phyloP scores from a whole-genome alignment of 1,284 basidiomycete genomes.

The Puccinia horiana region DNA sequence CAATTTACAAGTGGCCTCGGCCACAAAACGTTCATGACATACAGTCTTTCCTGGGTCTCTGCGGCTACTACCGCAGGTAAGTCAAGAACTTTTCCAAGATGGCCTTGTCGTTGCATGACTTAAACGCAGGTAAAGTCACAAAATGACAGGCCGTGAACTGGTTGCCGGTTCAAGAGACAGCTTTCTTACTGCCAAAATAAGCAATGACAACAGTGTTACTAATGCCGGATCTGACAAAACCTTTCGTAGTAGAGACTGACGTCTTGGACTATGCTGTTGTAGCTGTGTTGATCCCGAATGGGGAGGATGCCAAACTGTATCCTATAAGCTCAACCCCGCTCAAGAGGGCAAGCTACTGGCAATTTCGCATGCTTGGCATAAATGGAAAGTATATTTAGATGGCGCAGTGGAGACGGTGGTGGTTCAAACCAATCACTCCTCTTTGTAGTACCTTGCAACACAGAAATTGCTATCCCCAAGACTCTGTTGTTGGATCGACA shows the following conservation, averaged over 20 bases:
- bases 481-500: neutral
- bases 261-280: neutral
- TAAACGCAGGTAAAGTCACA: neutral
- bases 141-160: neutral
- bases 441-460: neutral
- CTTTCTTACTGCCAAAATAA: neutral
- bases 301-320: neutral
- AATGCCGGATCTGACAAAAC: neutral
- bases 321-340: constrained; percentile 1
- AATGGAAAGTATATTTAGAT: neutral
- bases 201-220: neutral
- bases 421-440: neutral
- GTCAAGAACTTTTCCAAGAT: constrained; percentile 19
- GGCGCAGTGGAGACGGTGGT: neutral
- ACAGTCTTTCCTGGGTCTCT: constrained; percentile 13
- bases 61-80: constrained; percentile 17
- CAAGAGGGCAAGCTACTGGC: neutral
- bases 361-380: neutral
- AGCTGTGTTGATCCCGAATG: too few species aligned
- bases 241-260: constrained; percentile 1
- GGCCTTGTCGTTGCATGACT: neutral
- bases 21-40: neutral
- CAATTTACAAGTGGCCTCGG: constrained; percentile 13
- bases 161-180: neutral
- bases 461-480: neutral